Base-by-base conservation (phyloP, 768 basidiomycete species). In the Pseudohyphozyma bogoriensis region DNA sequence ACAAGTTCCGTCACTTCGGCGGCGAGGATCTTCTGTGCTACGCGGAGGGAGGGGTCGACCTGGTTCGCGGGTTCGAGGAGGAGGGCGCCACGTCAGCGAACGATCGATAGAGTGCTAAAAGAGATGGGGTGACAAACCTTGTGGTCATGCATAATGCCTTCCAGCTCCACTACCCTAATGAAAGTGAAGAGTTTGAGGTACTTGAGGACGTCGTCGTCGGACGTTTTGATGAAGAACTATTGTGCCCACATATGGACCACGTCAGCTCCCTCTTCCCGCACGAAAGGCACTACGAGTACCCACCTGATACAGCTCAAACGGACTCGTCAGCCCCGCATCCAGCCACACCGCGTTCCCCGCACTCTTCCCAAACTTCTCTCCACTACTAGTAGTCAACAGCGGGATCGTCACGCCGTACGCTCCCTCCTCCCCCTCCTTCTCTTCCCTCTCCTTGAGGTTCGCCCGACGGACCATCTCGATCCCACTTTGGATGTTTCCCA, bases 351-450 rank as follows among this genome's bases (percentile, higher is more conserved):
- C 93, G 69, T 96, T 97, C 4, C 93, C 92, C 0, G 88, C 86
- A 67, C 87, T 91, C 78, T 99, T 99, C 10, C 93, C 95, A 73
- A 97, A 93, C 76, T 99, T 99, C 70, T 88, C 86, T 1, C 95
- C 95, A 1, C 80, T 79, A 1, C 87, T 79, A 1, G 89, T 92
- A 15, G 90, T 92, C 42, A 99, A 78, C 29, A 99, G 77, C n/a
- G 92, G 93, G 3, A 92, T 91, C 0, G 93, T 96, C 51, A 99
- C 73, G 2, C 90, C 93, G 71, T 80, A 93, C 10, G 82, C 86
- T 8, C 69, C 66, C 37, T 71, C 68, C 10, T 65, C 67, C 12
- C 31, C 39, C 32, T 40, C 45, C 37, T 51, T 52, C n/a, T 53
- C 54, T 26, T 22, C 35, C 22, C 42, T 40, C 22, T n/a, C 56